Percentiles rank a stretch among this genome's conserved stretches.
phyloP scores from a whole-genome alignment of 2,329 filamentous ascomycete species.

The Alternaria ventricosa region DNA sequence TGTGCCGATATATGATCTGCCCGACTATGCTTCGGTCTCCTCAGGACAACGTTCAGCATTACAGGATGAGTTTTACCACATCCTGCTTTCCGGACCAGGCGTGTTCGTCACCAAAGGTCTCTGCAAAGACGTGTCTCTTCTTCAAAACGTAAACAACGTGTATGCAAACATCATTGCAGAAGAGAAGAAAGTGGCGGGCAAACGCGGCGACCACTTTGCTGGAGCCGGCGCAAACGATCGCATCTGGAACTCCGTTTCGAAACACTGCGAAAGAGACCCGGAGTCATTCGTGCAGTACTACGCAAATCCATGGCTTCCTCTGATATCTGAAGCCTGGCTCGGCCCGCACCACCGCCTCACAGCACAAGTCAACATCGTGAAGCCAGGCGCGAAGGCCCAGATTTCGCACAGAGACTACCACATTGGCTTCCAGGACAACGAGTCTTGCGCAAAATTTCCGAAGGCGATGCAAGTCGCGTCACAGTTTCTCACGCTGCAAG shows the following conservation, averaged over 20 bases:
- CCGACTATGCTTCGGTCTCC: conserved; percentile 44
- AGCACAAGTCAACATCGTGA: conserved; percentile 68
- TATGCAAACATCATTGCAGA: conserved; percentile 48
- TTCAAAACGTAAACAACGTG: conserved; percentile 32
- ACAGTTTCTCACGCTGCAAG: conserved; percentile 67
- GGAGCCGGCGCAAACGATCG: conserved; percentile 62
- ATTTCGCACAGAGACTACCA: conserved; percentile 69
- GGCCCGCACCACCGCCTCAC: conserved; percentile 67
- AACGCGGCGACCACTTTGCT: conserved; percentile 68
- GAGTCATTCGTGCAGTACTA: conserved; percentile 64
- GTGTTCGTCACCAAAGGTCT: conserved; percentile 61
- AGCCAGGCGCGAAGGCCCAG: conserved; percentile 64
- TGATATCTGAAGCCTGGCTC: conserved; percentile 63
- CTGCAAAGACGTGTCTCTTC: conserved; percentile 41
- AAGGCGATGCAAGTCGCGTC: conserved; percentile 61
- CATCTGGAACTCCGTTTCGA: conserved; percentile 72
- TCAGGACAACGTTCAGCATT: conserved; percentile 47
- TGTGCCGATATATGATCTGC: conserved; percentile 63
- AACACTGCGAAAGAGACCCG: conserved; percentile 62
- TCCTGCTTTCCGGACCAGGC: conserved; percentile 64
- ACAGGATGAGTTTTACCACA: conserved; percentile 67
- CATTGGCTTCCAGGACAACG: conserved; percentile 65
- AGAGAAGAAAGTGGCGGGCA: conserved; percentile 55
- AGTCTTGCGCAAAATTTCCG: conserved; percentile 56
- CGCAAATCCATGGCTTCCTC: conserved; percentile 64